Base-by-base conservation (phyloP, 1,284 basidiomycete genomes). In the Kwoniella shivajii region DNA sequence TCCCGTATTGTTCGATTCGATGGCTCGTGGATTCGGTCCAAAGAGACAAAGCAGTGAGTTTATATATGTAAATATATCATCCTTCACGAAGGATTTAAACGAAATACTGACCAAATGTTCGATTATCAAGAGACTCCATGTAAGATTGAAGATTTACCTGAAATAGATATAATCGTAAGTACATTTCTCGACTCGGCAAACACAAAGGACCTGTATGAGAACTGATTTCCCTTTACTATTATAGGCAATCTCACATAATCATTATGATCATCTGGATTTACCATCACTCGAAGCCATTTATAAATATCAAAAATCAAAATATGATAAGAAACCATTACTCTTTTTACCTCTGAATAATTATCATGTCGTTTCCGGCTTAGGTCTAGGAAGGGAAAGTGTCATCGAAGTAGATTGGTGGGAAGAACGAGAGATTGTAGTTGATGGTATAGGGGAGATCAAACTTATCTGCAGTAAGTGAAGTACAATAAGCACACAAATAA, bases 401-500 rank as follows among this genome's bases (percentile, higher is more conserved):
- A 82, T 85, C 59, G 82, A 83, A 65, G 78, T 87, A 59, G 87
- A 89, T 74, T 89, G 87, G 87, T 88, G 87, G 85, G 84, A 86
- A 58, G 63, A 59, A 6, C 44, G 66, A 10, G 50, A 52, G 7
- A 53, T 74, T 9, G 50, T 30, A 0, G 71, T 72, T 1, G 56
- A 57, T 24, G 69, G 69, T 2, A 65, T 65, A 34, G 73, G 73
- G 14, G 61, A 53, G 13, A 64, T 65, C 34, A 61, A 51, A 46
- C 54, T 76, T 38, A 69, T 66, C 3, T 72, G 69, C 37, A 72
- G 70, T 72, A 56, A 61, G 70, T 65, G 7, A 38, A 4, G 37
- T n/a, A 38, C 7, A 18, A 9, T 38, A 38, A 7, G 37, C 14
- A n/a, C 18, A 16, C 14, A 16, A n/a, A 37, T 37, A 18, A 16